Conservation (phyloP, 805 yeast species). For the Kodamaea neixiangensis region DNA sequence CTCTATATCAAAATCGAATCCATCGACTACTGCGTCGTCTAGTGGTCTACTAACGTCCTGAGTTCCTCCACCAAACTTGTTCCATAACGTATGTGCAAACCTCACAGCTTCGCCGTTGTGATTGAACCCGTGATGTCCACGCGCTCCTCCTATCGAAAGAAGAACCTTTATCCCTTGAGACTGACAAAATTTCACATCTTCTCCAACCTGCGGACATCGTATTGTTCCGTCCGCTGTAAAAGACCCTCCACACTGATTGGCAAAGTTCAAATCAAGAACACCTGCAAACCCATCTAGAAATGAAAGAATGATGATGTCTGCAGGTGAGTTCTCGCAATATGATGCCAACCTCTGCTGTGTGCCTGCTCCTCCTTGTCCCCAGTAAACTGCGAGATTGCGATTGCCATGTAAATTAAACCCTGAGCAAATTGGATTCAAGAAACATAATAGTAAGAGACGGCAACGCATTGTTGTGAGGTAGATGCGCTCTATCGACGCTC, state of each 20-base stretch:
- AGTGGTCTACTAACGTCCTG: slow-evolving; percentile 4
- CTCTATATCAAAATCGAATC: slow-evolving; percentile 29
- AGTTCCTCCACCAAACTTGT: slow-evolving; percentile 36
- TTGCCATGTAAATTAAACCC: slow-evolving; percentile 41
- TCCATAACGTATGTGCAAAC: slow-evolving; percentile 49
- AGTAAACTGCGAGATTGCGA: slow-evolving; percentile 72
- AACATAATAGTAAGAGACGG: not conserved
- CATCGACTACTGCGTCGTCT: slow-evolving; percentile 27
- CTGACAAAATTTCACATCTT: slow-evolving; percentile 9
- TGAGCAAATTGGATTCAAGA: not conserved
- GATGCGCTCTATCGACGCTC: not conserved
- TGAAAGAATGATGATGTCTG: slow-evolving; percentile 71
- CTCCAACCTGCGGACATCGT: slow-evolving; percentile 3
- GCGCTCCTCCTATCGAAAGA: slow-evolving; percentile 47
- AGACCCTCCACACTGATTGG: slow-evolving; percentile 7
- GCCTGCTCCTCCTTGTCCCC: slow-evolving; percentile 80
- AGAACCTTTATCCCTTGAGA: slow-evolving; percentile 54
- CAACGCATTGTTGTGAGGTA: no score
- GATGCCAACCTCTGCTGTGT: slow-evolving; percentile 38
- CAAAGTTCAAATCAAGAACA: slow-evolving; percentile 23
- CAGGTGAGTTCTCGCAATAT: slow-evolving; percentile 69
- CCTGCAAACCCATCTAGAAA: slow-evolving; percentile 65
- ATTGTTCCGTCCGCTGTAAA: slow-evolving; percentile 3
- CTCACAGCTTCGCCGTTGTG: slow-evolving; percentile 54
- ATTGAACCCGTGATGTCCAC: slow-evolving; percentile 40